phyloP scores from a whole-genome alignment of 371 early-diverging fungal genomes.

The Apophysomyces variabilis region DNA sequence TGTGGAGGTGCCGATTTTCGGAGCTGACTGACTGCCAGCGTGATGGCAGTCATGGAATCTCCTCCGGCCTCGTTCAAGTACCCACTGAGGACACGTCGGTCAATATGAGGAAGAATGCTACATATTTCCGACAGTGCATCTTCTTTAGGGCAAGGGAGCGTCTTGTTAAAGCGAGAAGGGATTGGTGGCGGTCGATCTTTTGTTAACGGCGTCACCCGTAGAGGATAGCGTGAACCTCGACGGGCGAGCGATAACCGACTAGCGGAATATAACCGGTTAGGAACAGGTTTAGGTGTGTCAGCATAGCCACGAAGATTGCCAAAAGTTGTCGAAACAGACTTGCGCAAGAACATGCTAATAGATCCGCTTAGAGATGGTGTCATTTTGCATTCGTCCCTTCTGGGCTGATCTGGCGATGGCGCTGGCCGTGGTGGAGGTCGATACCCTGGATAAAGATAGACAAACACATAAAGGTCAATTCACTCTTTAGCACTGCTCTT shows the following conservation, averaged over 20 bases:
- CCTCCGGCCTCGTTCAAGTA: conserved; percentile 46
- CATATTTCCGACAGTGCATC: conserved; percentile 38
- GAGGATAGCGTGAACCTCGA: neutral
- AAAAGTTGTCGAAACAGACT: conserved; percentile 3
- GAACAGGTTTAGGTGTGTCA: neutral
- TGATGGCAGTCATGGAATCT: conserved; percentile 49
- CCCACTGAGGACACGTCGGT: conserved; percentile 36
- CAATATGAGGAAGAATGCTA: conserved; percentile 43
- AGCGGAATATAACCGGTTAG: neutral
- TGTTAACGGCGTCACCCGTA: neutral
- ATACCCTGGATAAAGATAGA: conserved; percentile 20
- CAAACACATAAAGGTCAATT: too few relatives aligned
- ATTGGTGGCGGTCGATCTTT: neutral
- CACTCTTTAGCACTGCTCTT: neutral
- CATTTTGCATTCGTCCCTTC: neutral
- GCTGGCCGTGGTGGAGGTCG: conserved; percentile 26
- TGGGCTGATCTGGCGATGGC: neutral
- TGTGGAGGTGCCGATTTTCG: conserved; percentile 12
- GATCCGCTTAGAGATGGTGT: conserved; percentile 14
- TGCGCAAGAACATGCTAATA: conserved; percentile 18
- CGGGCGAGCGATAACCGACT: neutral
- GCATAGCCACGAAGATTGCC: neutral
- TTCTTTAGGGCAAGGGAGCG: neutral
- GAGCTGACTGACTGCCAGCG: conserved; percentile 45
- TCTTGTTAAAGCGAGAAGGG: neutral